A percentile compares a stretch with the other conserved stretches of the same genome.
phyloP scores from a whole-genome alignment of 257 asterid species.

The Ophiorrhiza pumila region DNA sequence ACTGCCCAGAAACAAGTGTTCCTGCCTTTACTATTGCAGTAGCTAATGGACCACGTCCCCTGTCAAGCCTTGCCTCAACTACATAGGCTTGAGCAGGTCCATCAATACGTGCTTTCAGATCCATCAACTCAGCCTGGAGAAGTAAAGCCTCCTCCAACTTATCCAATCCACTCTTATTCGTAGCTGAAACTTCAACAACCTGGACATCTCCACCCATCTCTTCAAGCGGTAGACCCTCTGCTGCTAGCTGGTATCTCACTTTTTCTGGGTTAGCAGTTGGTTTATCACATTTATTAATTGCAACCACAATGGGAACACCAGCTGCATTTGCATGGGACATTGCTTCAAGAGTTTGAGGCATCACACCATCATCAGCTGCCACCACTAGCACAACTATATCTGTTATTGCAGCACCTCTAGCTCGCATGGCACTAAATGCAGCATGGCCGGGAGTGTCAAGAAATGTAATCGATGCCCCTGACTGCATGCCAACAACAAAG shows the following conservation, averaged over 20 bases:
- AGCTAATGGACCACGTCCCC: constrained; percentile 92
- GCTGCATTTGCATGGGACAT: constrained; percentile 87
- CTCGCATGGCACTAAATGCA: constrained; percentile 97
- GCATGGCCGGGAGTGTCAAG: constrained; percentile 99
- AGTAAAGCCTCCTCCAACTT: constrained; percentile 83
- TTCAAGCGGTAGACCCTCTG: constrained; percentile 80
- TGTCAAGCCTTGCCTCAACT: constrained; percentile 94
- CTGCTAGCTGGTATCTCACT: constrained; percentile 76
- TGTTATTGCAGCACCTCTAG: constrained; percentile 95
- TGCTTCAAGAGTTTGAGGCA: constrained; percentile 99
- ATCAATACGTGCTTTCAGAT: constrained; percentile 74
- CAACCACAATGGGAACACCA: constrained; percentile 79
- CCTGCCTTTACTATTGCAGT: constrained; percentile 95
- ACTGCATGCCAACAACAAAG: constrained; percentile 90
- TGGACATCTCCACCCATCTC: constrained; percentile 97
- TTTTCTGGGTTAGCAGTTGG: constrained; percentile 76
- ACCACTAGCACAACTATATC: constrained; percentile 93
- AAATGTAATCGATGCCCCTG: constrained; percentile 84
- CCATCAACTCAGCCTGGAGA: constrained; percentile 94
- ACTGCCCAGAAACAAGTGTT: constrained; percentile 73
- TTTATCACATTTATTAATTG: constrained; percentile 90
- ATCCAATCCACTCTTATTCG: constrained; percentile 65
- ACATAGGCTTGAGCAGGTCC: constrained; percentile 99
- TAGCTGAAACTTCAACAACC: constrained; percentile 94
- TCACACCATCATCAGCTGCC: constrained; percentile 98